Percentiles rank a stretch among this genome's conserved stretches.
Conservation (phyloP, 2,329 filamentous ascomycete species). For the Metarhizium brunneum region DNA sequence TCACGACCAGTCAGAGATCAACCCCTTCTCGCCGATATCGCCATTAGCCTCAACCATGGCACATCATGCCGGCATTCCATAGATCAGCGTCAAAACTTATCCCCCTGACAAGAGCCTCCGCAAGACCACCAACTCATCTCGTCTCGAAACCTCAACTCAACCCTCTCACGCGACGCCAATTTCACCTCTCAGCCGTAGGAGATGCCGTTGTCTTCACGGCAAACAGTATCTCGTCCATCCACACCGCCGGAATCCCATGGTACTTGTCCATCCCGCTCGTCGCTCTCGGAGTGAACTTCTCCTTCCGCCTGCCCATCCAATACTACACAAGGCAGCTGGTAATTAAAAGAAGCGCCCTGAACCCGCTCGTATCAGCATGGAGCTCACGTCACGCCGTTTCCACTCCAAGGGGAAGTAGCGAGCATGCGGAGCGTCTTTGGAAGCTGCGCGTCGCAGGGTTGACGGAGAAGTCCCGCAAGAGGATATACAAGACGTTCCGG, state of each 20-base stretch:
- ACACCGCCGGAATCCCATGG: constrained; percentile 41
- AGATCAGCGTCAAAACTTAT: constrained; percentile 1
- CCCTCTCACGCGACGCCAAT: constrained; percentile 11
- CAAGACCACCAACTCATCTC: background rate
- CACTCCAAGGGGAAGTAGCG: constrained; percentile 1
- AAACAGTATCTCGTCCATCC: constrained; percentile 32
- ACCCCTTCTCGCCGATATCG: background rate
- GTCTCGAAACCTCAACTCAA: background rate
- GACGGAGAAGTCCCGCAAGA: constrained; percentile 18
- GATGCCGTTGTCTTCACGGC: constrained; percentile 30
- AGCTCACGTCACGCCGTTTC: constrained; percentile 14
- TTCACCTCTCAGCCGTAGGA: constrained; percentile 24
- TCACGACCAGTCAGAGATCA: background rate
- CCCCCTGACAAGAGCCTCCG: background rate
- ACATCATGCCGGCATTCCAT: constrained; percentile 4
- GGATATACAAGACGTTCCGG: constrained; percentile 29
- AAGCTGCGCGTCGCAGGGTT: constrained; percentile 15
- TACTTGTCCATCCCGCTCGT: constrained; percentile 44
- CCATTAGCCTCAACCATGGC: background rate
- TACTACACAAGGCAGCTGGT: constrained; percentile 28
- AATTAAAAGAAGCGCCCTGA: constrained; percentile 17
- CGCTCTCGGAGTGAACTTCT: constrained; percentile 34
- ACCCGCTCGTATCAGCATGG: constrained; percentile 24
- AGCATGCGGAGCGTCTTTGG: constrained; percentile 11
- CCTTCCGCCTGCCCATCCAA: constrained; percentile 37